Evolutionary conservation across 179 eudicot genomes (phyloP).

Genomic region (Patellifolia procumbens): DNA sequence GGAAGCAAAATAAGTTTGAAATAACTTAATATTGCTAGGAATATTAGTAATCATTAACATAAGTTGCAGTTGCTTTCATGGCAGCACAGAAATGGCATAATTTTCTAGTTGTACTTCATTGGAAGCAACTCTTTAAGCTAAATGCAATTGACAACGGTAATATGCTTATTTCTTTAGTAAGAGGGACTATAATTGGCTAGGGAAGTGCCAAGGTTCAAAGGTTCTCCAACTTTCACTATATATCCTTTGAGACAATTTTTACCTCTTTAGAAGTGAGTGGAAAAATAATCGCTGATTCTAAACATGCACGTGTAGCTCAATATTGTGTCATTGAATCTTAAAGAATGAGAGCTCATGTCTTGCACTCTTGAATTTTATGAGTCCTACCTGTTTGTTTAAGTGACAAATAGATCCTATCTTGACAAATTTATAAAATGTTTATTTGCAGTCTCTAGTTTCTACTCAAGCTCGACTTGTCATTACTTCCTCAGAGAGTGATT

Average conservation of each 20-base stretch:
- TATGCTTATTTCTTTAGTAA: neutral
- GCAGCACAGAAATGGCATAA: neutral
- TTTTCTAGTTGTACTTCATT: neutral
- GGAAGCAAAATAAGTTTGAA: no score
- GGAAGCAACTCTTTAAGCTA: neutral
- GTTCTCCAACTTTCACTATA: neutral
- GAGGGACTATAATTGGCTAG: neutral
- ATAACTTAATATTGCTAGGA: no score
- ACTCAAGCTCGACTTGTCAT: constrained; percentile 87
- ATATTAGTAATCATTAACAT: no score
- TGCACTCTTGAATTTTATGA: constrained; percentile 1
- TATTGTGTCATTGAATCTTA: neutral
- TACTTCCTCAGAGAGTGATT: constrained; percentile 64
- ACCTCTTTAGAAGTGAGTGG: neutral
- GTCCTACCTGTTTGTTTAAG: neutral
- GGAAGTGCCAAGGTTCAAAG: neutral
- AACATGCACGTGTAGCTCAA: neutral
- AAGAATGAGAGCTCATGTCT: neutral
- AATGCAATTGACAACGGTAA: neutral
- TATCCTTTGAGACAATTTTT: neutral
- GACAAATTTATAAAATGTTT: constrained; percentile 20
- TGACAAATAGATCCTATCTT: neutral
- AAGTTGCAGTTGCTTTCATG: no score
- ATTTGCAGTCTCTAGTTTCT: constrained; percentile 77
- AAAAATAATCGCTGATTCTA: neutral